Evolutionary conservation across 2,329 filamentous ascomycete genomes (phyloP).

Genomic region (Colletotrichum phormii): DNA sequence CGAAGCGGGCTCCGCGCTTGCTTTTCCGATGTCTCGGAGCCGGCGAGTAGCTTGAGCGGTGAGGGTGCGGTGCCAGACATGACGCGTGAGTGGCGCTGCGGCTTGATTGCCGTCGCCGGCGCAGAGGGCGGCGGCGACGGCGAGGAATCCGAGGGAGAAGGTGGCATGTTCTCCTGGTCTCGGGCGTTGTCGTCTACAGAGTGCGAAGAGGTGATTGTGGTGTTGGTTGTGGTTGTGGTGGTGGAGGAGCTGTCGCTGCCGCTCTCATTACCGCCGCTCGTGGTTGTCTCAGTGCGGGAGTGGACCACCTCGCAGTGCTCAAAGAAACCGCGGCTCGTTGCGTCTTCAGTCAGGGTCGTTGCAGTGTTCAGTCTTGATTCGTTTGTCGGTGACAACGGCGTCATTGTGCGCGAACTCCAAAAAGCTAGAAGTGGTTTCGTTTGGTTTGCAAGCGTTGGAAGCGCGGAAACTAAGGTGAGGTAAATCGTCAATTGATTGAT

Average conservation of each 20-base stretch:
- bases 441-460: slow-evolving; percentile 15
- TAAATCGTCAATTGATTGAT: slow-evolving; percentile 33
- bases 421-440: neutral
- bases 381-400: slow-evolving; percentile 53
- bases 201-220: slow-evolving; percentile 33
- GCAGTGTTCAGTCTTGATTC: slow-evolving; percentile 51
- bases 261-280: slow-evolving; percentile 34
- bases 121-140: slow-evolving; percentile 30
- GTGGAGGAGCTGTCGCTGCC: slow-evolving; percentile 35
- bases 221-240: slow-evolving; percentile 36
- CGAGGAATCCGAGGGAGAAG: slow-evolving; percentile 50
- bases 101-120: slow-evolving; percentile 27
- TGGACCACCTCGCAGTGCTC: slow-evolving; percentile 49
- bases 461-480: slow-evolving; percentile 9
- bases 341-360: slow-evolving; percentile 37
- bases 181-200: slow-evolving; percentile 47
- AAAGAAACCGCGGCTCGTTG: slow-evolving; percentile 43
- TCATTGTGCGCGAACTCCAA: slow-evolving; percentile 44
- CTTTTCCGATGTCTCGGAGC: slow-evolving; percentile 43
- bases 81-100: slow-evolving; percentile 63
- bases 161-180: slow-evolving; percentile 61
- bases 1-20: slow-evolving; percentile 52
- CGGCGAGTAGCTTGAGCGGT: slow-evolving; percentile 66
- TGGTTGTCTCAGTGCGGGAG: slow-evolving; percentile 42
- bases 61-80: slow-evolving; percentile 68